Evolutionary conservation across 371 early-diverging fungal species (phyloP).

Genomic region (Conidiobolus incongruus): DNA sequence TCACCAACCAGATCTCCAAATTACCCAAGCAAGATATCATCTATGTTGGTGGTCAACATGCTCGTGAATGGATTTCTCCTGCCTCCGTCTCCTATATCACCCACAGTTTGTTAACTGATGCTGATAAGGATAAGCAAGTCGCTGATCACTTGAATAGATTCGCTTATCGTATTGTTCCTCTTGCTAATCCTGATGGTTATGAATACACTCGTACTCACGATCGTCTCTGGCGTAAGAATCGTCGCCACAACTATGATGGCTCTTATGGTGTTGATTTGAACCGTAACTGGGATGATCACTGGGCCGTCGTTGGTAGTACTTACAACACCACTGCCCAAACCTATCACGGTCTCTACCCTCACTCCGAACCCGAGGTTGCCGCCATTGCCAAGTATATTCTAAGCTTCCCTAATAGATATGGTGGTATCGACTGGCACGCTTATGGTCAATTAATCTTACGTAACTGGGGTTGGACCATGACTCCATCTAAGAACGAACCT

Average conservation of each 20-base stretch:
- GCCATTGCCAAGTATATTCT: slow-evolving; percentile 19
- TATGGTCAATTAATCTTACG: slow-evolving; percentile 20
- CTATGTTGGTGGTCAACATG: not conserved
- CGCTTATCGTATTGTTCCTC: slow-evolving; percentile 23
- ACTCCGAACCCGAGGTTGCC: slow-evolving; percentile 26
- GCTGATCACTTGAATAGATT: slow-evolving; percentile 10
- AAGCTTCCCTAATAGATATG: slow-evolving; percentile 17
- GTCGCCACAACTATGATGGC: no score
- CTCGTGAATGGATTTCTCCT: slow-evolving; percentile 8
- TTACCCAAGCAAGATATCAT: slow-evolving; percentile 1
- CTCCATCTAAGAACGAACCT: slow-evolving; percentile 9
- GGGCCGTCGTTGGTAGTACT: no score
- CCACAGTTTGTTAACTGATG: not conserved
- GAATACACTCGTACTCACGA: no score
- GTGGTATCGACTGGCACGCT: slow-evolving; percentile 30
- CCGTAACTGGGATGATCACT: no score
- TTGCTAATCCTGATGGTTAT: no score
- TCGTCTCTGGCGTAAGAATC: no score
- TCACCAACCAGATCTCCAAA: not conserved
- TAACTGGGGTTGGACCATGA: slow-evolving; percentile 18
- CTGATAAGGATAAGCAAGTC: not conserved
- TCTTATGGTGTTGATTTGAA: no score
- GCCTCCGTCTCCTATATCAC: slow-evolving; percentile 4
- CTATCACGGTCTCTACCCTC: slow-evolving; percentile 25
- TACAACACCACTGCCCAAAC: slow-evolving; percentile 25